Evolutionary conservation across 1,139 yeast species (phyloP), one percentile per base, ranked within the genome.

Genomic region (Debaryomyces sp.): DNA sequence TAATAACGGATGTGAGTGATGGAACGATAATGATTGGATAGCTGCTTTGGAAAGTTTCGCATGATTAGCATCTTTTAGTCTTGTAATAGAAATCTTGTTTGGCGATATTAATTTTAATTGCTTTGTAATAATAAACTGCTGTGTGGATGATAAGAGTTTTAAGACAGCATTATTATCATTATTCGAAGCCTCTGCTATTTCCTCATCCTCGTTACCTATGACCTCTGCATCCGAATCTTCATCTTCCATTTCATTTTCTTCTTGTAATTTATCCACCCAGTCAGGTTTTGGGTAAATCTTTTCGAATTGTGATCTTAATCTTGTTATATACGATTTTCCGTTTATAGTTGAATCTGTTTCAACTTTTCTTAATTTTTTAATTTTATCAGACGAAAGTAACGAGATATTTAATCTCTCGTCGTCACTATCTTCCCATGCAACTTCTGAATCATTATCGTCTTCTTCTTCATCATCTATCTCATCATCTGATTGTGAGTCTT

Each of bases 351-450:
- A 71, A 55, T 94, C 97, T 3, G 70, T 67, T 52, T 82, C 86
- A 0, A 78, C 65, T 47, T 77, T 77, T 58, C 97, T 80, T 57
- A 95, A 76, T 68, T 94, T 94, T 59, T 82, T 85, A 43, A 87
- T 68, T 57, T 80, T 82, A 55, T 85, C 87, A 1, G 85, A 74
- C 1, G 81, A 64, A 7, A 75, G 67, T 27, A 95, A 69, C 1
- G 96, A 82, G 5, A 94, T 77, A 21, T 72, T 72, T 24, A 89
- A 59, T 47, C 75, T 76, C 56, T 92, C 98, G 64, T 94, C 99
- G 62, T 94, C 99, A 51, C 96, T 87, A 67, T 94, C 99, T 17
- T 70, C 69, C 99, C 99, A 95, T 6, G 91, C 96, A 50, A 75
- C 78, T 23, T 68, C 73, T 3, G 47, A 50, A n/a, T 54, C 58